Percentiles rank a stretch among this genome's conserved stretches.
phyloP scores from a whole-genome alignment of 768 basidiomycete species.

The Mycena albidolilacea region DNA sequence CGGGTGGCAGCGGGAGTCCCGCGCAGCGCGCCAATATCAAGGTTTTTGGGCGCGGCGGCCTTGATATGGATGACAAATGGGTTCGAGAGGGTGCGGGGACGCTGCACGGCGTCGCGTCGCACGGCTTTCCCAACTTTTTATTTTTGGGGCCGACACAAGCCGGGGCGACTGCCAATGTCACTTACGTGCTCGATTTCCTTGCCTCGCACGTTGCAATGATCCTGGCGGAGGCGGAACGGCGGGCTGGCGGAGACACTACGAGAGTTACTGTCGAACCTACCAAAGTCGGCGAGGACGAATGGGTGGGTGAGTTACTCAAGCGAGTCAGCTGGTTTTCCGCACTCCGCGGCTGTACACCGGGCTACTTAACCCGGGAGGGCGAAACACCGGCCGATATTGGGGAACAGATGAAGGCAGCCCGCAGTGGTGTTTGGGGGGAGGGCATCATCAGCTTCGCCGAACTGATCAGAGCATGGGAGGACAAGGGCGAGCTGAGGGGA shows the following conservation, averaged over 20 bases:
- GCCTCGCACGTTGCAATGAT: conserved; percentile 23
- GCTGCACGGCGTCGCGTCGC: conserved; percentile 34
- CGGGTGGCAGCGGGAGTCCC: conserved; percentile 9
- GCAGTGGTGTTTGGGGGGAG: too few species aligned
- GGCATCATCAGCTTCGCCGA: too few species aligned
- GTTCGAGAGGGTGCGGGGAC: conserved; percentile 14
- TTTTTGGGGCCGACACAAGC: conserved; percentile 15
- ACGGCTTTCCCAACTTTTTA: conserved; percentile 40
- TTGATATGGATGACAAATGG: conserved; percentile 33
- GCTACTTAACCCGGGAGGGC: conserved; percentile 29
- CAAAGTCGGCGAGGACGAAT: too few species aligned
- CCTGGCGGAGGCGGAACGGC: conserved; percentile 10
- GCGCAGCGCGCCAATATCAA: background rate
- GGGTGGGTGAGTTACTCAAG: too few species aligned
- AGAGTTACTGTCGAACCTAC: too few species aligned
- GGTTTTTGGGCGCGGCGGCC: conserved; percentile 26
- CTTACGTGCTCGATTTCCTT: conserved; percentile 2
- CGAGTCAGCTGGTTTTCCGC: too few species aligned
- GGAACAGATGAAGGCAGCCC: too few species aligned
- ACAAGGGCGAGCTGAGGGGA: too few species aligned
- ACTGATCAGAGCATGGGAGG: too few species aligned
- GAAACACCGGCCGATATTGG: background rate
- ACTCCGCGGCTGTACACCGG: conserved; percentile 29
- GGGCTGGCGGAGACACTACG: too few species aligned
- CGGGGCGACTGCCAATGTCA: conserved; percentile 28